A percentile compares a stretch with the other conserved stretches of the same genome.
phyloP scores from a whole-genome alignment of 2,329 filamentous ascomycete species.

The Botrytis deweyae region DNA sequence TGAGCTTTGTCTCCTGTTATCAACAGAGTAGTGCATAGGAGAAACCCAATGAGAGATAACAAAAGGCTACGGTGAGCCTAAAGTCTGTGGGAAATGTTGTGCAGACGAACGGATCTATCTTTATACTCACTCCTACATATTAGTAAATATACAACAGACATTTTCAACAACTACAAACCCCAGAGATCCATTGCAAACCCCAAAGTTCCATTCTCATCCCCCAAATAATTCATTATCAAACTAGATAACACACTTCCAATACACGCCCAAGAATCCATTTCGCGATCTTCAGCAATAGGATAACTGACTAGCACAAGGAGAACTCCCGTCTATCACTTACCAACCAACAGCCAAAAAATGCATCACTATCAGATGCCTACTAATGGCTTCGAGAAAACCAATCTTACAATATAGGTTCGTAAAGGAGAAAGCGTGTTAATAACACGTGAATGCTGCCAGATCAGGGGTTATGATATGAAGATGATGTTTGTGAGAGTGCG shows the following conservation, averaged over 20 bases:
- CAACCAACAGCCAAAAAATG: background rate
- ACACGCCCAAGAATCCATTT: background rate
- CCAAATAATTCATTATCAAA: background rate
- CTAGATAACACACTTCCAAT: rapidly evolving
- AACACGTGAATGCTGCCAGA: background rate
- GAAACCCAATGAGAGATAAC: too few relatives aligned
- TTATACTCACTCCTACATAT: background rate
- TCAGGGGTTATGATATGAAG: background rate
- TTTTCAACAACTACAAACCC: background rate
- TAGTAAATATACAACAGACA: background rate
- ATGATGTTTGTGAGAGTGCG: background rate
- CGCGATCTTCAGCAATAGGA: background rate
- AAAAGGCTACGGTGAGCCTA: background rate
- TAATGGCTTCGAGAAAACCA: background rate
- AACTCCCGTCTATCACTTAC: background rate
- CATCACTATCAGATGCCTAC: background rate
- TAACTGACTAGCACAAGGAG: background rate
- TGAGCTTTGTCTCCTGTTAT: background rate
- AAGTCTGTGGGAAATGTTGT: too few relatives aligned
- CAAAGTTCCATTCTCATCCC: background rate
- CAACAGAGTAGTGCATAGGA: background rate
- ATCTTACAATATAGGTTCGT: background rate
- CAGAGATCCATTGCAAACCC: background rate
- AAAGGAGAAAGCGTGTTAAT: background rate
- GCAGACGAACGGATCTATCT: background rate